Percentiles rank a stretch among this genome's conserved stretches.
These are phyloP conservation scores for Chrysopogon serrulatus DNA, from an alignment of 176 grass and related monocot genomes.

Conservation along the genomic window DNA sequence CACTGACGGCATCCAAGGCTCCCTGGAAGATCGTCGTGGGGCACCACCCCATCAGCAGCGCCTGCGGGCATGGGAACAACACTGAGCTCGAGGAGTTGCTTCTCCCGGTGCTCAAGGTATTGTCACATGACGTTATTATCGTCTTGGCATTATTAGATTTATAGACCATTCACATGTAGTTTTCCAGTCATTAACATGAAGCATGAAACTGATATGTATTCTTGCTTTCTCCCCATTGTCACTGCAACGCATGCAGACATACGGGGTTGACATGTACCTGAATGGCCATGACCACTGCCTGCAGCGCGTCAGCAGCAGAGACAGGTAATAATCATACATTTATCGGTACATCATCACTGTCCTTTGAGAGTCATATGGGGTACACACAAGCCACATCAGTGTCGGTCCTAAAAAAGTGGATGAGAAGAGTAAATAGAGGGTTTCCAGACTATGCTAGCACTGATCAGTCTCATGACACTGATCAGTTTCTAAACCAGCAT, in stretches of 20 bases:
- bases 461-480: no score
- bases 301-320: slow-evolving; percentile 61
- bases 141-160: no score
- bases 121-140: background rate
- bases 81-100: slow-evolving; percentile 55
- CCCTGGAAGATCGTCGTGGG: slow-evolving; percentile 89
- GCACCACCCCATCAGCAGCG: slow-evolving; percentile 82
- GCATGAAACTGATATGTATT: background rate
- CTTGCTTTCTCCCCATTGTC: background rate
- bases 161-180: background rate
- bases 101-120: slow-evolving; percentile 69
- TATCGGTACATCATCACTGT: no score
- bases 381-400: background rate
- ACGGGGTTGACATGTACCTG: slow-evolving; percentile 63
- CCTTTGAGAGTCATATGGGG: background rate
- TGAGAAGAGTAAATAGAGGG: background rate
- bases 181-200: background rate
- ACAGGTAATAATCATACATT: slow-evolving; percentile 40
- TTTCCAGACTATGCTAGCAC: no score
- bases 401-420: background rate
- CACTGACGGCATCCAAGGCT: slow-evolving; percentile 53
- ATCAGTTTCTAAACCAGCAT: background rate
- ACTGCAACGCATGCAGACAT: background rate
- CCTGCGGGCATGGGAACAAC: slow-evolving; percentile 85
- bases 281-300: slow-evolving; percentile 92